A percentile compares a stretch with the other conserved stretches of the same genome.
Evolutionary conservation across 2,329 filamentous ascomycete species (phyloP).

Genomic region (Drechslera avenae): DNA sequence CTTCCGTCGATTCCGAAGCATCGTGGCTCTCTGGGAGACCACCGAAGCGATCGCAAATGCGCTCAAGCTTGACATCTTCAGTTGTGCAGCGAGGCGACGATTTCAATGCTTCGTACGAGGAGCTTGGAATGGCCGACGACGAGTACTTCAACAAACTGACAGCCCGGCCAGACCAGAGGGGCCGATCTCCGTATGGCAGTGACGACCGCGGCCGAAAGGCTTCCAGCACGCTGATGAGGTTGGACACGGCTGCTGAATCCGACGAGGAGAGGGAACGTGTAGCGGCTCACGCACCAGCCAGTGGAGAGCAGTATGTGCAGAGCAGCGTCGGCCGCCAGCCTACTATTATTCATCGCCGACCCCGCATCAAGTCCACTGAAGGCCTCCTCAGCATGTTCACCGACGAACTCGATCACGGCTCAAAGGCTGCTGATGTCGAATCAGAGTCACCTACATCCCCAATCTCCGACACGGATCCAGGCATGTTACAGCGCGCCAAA

Average conservation of each 20-base stretch:
- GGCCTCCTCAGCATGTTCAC: conserved; percentile 62
- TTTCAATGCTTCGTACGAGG: conserved; percentile 67
- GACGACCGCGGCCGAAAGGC: conserved; percentile 40
- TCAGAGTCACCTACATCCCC: conserved; percentile 40
- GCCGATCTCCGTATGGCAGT: conserved; percentile 35
- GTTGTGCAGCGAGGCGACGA: conserved; percentile 56
- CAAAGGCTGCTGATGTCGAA: conserved; percentile 39
- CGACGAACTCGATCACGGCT: conserved; percentile 40
- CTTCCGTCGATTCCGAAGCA: conserved; percentile 92
- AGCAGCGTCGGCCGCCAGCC: conserved; percentile 61
- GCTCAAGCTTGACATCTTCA: conserved; percentile 54
- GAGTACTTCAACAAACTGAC: conserved; percentile 71
- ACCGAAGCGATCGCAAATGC: conserved; percentile 53
- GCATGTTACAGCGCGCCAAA: conserved; percentile 65
- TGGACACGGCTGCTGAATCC: conserved; percentile 47
- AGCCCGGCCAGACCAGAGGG: conserved; percentile 53
- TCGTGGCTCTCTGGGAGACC: conserved; percentile 89
- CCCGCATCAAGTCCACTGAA: conserved; percentile 65
- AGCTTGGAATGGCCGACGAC: conserved; percentile 69
- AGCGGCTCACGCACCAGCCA: conserved; percentile 28
- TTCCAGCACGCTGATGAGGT: conserved; percentile 54
- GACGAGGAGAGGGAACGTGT: conserved; percentile 42
- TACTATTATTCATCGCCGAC: conserved; percentile 66
- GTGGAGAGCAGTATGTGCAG: conserved; percentile 54
- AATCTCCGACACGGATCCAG: conserved; percentile 37